Evolutionary conservation across 805 yeast genomes (phyloP), one percentile per base, ranked within the genome.

Genomic region (Tetrapisispora arboricola): DNA sequence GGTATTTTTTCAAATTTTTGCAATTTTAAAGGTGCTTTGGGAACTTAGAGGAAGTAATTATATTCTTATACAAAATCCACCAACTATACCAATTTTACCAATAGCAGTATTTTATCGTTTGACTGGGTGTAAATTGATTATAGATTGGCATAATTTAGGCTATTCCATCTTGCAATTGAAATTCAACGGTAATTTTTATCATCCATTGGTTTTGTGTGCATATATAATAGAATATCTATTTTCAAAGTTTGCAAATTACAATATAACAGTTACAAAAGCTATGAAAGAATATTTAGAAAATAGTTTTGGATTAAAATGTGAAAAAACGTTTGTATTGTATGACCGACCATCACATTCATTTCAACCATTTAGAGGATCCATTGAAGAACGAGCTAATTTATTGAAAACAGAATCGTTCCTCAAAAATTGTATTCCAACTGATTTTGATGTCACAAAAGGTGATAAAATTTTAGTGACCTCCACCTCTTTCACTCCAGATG

Each of bases 71-170:
- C 94, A 83, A 64, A 92, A 90, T 60, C 99, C 99, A 0, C 99
- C 99, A 0, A 75, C 85, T 3, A 70, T 92, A 36, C 99, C 99
- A 0, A 67, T 86, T 2, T 61, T 92, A 13, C 73, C 83, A 0
- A 65, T 88, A 2, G 70, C 76, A 0, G 71, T 81, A 2, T 18
- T 79, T 1, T 76, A 73, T 54, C 72, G 74, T 43, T 57, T 76
- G 32, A 71, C 75, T 11, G 70, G 76, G 2, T 68, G 88, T 4
- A 70, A 72, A 53, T 61, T 90, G 19, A 71, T 92, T 17, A 75
- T 92, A 37, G 99, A 92, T 62, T 92, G 98, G 98, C 99, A 92
- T 61, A 92, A 92, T 60, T 68, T 92, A 50, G 95, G 94, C 31
- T 90, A 75, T 60, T 75, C 94, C 1, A 84, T 92, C 21, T 62